Percentiles rank a stretch among this genome's conserved stretches.
Conservation (phyloP, 2,329 filamentous ascomycete genomes). For the Pseudocercospora macadamiae region DNA sequence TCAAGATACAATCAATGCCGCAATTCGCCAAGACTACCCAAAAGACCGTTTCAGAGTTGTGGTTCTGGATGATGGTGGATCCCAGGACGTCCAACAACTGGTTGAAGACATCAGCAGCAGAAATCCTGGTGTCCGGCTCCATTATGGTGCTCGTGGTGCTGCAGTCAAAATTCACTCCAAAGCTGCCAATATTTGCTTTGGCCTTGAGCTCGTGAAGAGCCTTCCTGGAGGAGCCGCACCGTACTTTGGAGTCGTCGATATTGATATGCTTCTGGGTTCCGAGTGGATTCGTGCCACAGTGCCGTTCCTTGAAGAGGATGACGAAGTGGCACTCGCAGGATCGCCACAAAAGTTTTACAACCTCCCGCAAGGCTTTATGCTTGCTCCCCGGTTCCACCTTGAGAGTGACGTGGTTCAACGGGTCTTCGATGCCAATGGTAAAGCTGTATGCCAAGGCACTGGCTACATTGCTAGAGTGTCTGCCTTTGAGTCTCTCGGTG, state of each 20-base stretch:
- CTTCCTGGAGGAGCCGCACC: conserved; percentile 27
- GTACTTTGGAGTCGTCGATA: conserved; percentile 25
- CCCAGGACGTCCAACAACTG: conserved; percentile 12
- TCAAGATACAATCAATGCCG: conserved; percentile 22
- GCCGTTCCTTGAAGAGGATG: conserved; percentile 22
- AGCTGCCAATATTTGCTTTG: conserved; percentile 24
- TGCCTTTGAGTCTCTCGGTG: conserved; percentile 20
- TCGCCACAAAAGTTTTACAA: conserved; percentile 26
- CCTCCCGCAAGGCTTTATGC: conserved; percentile 21
- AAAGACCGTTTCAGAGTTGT: conserved; percentile 20
- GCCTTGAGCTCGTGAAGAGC: conserved; percentile 25
- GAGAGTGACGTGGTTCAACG: conserved; percentile 22
- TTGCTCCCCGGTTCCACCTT: conserved; percentile 22
- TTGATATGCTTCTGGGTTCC: conserved; percentile 21
- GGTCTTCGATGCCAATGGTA: conserved; percentile 21
- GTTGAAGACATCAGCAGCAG: conserved; percentile 11
- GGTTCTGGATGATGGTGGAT: conserved; percentile 22
- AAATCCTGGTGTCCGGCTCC: conserved; percentile 14
- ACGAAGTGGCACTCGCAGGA: conserved; percentile 20
- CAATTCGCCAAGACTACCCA: conserved; percentile 24
- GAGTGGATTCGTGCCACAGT: conserved; percentile 21
- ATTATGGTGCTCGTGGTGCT: conserved; percentile 20
- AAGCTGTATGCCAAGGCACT: conserved; percentile 25
- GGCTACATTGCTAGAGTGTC: conserved; percentile 19
- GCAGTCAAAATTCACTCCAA: conserved; percentile 25